A percentile compares a stretch with the other conserved stretches of the same genome.
phyloP scores from a whole-genome alignment of 768 basidiomycete genomes.

The Leccinum barrowsii region DNA sequence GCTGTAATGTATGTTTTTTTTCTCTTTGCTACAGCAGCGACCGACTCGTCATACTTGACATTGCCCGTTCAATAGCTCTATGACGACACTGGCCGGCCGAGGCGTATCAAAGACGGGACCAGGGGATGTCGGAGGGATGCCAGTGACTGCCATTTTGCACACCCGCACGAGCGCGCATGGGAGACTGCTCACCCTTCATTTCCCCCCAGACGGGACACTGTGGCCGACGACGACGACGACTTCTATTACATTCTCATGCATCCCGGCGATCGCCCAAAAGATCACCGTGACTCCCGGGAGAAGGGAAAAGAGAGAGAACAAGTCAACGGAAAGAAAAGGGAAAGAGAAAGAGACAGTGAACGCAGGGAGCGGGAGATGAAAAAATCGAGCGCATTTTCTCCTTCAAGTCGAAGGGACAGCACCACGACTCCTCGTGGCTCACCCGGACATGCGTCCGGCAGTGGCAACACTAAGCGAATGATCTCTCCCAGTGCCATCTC shows the following conservation, averaged over 20 bases:
- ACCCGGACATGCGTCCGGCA: slow-evolving; percentile 10
- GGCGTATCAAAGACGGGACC: slow-evolving; percentile 17
- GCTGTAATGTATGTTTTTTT: slow-evolving; percentile 28
- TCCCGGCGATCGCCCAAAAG: slow-evolving; percentile 6
- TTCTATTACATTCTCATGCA: slow-evolving; percentile 20
- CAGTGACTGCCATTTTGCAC: slow-evolving; percentile 27
- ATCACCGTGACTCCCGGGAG: slow-evolving; percentile 8
- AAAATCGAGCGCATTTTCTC: slow-evolving; percentile 11
- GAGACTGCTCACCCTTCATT: slow-evolving; percentile 22
- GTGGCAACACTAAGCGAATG: slow-evolving; percentile 8
- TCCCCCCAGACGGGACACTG: slow-evolving; percentile 19
- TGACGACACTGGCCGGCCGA: slow-evolving; percentile 27
- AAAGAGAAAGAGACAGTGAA: neutral
- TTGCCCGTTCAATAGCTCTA: slow-evolving; percentile 18
- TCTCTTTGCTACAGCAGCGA: neutral
- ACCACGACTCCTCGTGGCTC: slow-evolving; percentile 9
- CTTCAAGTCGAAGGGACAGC: slow-evolving; percentile 18
- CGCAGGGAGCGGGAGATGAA: neutral
- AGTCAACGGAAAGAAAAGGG: neutral
- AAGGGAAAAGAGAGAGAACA: slow-evolving; percentile 4
- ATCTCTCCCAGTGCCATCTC: slow-evolving; percentile 26
- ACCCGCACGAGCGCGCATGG: slow-evolving; percentile 35
- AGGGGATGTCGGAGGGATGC: slow-evolving; percentile 22
- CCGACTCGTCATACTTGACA: slow-evolving; percentile 4
- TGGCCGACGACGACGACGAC: slow-evolving; percentile 21